A percentile compares a stretch with the other conserved stretches of the same genome.
phyloP scores from a whole-genome alignment of 345 rosid species.

The Populus euphratica region DNA sequence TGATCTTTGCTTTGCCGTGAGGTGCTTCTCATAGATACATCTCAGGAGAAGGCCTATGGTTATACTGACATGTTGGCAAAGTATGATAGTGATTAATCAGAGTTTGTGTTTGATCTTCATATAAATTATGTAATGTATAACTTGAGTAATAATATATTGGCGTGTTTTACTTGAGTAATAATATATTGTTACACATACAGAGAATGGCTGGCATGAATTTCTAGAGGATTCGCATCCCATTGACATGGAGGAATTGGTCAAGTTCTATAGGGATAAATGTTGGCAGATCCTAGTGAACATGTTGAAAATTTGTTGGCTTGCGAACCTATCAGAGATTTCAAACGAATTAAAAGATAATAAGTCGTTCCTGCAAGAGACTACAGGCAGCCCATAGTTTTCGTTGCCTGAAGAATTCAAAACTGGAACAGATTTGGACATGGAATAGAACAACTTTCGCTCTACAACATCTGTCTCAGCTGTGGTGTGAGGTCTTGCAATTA shows the following conservation, averaged over 20 bases:
- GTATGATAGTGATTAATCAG: not conserved
- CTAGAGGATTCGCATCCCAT: not conserved
- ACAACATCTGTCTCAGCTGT: slow-evolving; percentile 15
- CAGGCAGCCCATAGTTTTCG: slow-evolving; percentile 21
- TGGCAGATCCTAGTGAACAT: not conserved
- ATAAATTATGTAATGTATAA: not conserved
- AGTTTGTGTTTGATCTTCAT: not conserved
- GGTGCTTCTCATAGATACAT: not conserved
- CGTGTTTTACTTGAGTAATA: not conserved
- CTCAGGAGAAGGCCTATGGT: not conserved
- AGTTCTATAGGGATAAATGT: not conserved
- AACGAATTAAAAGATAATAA: slow-evolving; percentile 2
- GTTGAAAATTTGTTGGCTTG: too few relatives aligned
- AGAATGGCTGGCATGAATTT: not conserved
- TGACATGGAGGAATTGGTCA: not conserved
- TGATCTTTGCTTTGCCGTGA: not conserved
- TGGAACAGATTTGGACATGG: slow-evolving; percentile 37
- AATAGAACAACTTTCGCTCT: slow-evolving; percentile 33
- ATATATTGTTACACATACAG: not conserved
- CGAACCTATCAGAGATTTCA: slow-evolving; percentile 13
- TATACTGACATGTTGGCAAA: not conserved
- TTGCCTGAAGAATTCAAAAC: slow-evolving; percentile 13
- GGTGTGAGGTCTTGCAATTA: slow-evolving; percentile 21
- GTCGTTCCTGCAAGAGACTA: slow-evolving; percentile 14
- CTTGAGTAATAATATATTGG: not conserved